phyloP scores from a whole-genome alignment of 352 stramenopile species.

The Phytophthora litchii region DNA sequence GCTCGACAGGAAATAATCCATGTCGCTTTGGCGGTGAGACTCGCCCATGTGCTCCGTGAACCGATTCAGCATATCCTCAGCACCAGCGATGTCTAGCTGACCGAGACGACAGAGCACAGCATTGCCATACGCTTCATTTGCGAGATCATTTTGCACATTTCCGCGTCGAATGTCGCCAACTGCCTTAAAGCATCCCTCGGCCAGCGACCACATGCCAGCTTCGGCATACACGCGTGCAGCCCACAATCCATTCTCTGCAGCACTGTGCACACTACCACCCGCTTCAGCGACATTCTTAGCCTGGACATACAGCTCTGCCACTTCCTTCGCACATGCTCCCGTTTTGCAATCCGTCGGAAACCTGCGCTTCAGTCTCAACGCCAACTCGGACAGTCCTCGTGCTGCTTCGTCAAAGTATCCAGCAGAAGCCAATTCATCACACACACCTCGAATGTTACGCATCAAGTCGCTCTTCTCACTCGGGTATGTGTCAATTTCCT shows the following conservation, averaged over 20 bases:
- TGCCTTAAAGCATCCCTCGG: slow-evolving; percentile 61
- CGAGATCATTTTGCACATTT: slow-evolving; percentile 38
- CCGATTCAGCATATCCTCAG: slow-evolving; percentile 55
- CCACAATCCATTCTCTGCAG: slow-evolving; percentile 56
- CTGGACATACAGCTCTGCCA: slow-evolving; percentile 58
- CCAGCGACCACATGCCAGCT: slow-evolving; percentile 51
- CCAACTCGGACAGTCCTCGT: slow-evolving; percentile 60
- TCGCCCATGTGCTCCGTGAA: slow-evolving; percentile 44
- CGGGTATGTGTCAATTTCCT: slow-evolving; percentile 51
- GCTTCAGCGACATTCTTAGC: slow-evolving; percentile 62
- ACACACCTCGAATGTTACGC: slow-evolving; percentile 52
- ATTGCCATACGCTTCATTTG: slow-evolving; percentile 64
- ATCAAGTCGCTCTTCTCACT: slow-evolving; percentile 44
- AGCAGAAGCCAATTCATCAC: slow-evolving; percentile 56
- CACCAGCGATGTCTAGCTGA: slow-evolving; percentile 57
- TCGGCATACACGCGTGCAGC: slow-evolving; percentile 63
- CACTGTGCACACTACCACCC: slow-evolving; percentile 51
- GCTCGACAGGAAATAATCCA: slow-evolving; percentile 58
- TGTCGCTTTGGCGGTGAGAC: slow-evolving; percentile 43
- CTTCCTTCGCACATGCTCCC: slow-evolving; percentile 35
- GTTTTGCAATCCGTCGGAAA: slow-evolving; percentile 61
- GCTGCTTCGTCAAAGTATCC: slow-evolving; percentile 79
- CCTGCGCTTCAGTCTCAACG: slow-evolving; percentile 60
- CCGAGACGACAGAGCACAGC: slow-evolving; percentile 67
- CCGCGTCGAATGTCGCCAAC: slow-evolving; percentile 55